Evolutionary conservation across 108 stramenopile genomes (phyloP).

Genomic region (Nannochloropsis salina): DNA sequence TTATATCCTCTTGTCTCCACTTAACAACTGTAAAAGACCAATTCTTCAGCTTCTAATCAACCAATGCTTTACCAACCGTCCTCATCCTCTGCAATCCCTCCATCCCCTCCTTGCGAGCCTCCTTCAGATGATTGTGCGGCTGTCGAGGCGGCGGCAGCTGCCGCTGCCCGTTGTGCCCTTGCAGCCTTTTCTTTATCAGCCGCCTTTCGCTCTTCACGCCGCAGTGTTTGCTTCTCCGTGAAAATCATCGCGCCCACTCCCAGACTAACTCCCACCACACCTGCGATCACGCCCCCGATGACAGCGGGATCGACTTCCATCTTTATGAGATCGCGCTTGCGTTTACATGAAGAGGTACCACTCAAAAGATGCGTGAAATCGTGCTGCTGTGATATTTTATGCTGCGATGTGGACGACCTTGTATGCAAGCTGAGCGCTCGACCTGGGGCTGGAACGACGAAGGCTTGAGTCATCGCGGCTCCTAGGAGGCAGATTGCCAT

Average conservation of each 20-base stretch:
- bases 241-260: neutral
- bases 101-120: neutral
- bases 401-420: neutral
- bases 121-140: neutral
- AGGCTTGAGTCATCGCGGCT: neutral
- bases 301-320: neutral
- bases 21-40: no score
- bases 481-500: neutral
- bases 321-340: conserved; percentile 10
- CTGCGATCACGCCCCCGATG: neutral
- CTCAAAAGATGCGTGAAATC: neutral
- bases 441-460: neutral
- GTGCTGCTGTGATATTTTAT: neutral
- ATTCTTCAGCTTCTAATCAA: no score
- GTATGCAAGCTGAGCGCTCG: neutral
- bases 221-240: conserved; percentile 8
- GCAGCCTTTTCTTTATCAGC: neutral
- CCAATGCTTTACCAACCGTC: neutral
- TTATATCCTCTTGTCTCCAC: no score
- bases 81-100: neutral
- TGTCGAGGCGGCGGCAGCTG: neutral
- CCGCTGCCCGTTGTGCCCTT: neutral
- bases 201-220: conserved; percentile 12
- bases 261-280: neutral
- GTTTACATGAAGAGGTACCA: neutral